Base-by-base conservation (phyloP, 768 basidiomycete genomes). In the Tulasnella sp. region DNA sequence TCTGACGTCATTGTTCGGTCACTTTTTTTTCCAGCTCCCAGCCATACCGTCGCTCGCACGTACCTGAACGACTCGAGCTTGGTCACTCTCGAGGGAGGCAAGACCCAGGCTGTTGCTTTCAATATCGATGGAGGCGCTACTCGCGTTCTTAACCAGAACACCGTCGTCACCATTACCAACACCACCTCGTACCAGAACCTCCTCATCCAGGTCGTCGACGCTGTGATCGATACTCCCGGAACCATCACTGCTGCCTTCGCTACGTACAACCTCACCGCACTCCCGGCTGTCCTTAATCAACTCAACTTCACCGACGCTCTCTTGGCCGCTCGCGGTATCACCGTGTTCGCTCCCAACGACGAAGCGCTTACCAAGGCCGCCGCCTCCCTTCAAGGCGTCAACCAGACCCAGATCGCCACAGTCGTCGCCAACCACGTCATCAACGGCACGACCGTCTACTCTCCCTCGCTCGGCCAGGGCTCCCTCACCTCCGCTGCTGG, bases 361-460 rank as follows among this genome's bases (percentile, higher is more conserved):
- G 78, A 79, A 5, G 89, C 86, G 6, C 70, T 90, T 37, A 76
- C 76, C 42, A 78, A 80, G 0, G 80, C 81, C 0, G 79, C 80
- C 36, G 77, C 81, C 52, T 72, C 76, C 3, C 75, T 82, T 66
- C 44, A 81, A 36, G 69, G 80, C 40, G 74, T 80, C 32, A 90
- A 90, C 75, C 9, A 36, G 26, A 71, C 59, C 36, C 82, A 83
- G 5, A 70, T 89, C 40, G 37, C 74, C 3, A 79, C 79, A 32
- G 73, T 91, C 11, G 75, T 90, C 14, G 77, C 79, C 44, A 91
- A 91, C 78, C 90, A 90, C 75, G 88, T 90, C 73, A 85, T 92
- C 75, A 91, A 91, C 78, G 90, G 88, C 32, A 84, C 89, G 0
- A 83, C 87, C 0, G 78, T 86, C 12, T 92, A 92, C 80, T 89